phyloP scores from a whole-genome alignment of 192 early-diverging fungal genomes.

The Fimicolochytrium jonesii region DNA sequence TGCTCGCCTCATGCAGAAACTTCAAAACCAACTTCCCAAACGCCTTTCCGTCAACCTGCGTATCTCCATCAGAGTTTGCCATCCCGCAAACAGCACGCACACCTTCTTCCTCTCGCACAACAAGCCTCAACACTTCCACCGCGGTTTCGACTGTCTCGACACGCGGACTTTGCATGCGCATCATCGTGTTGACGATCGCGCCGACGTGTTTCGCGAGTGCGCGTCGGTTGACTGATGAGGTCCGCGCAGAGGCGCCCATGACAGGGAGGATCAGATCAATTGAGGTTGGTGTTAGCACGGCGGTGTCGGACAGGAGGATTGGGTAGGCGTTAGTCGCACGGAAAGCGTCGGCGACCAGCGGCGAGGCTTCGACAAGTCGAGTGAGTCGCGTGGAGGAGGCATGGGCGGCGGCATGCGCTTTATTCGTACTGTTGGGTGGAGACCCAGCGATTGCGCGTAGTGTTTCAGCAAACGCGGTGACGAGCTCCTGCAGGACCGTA shows the following conservation, averaged over 20 bases:
- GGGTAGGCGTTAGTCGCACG: no score
- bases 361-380: neutral
- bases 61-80: no score
- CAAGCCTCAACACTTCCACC: neutral
- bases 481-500: neutral
- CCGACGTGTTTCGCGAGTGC: conserved; percentile 1
- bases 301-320: no score
- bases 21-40: conserved; percentile 11
- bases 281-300: neutral
- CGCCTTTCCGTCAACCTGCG: neutral
- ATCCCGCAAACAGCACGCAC: neutral
- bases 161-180: neutral
- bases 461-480: conserved; percentile 1
- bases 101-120: neutral
- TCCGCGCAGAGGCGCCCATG: neutral
- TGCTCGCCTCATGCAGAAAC: no score
- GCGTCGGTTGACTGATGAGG: conserved; percentile 12
- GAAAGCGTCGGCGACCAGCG: conserved; percentile 7
- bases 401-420: no score
- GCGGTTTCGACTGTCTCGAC: neutral
- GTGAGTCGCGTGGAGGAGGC: neutral
- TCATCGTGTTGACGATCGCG: neutral
- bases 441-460: neutral
- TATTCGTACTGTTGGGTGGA: neutral
- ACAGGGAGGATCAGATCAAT: conserved; percentile 11